Percentiles rank a stretch among this genome's conserved stretches.
Conservation (phyloP, 345 rosid species). For the Lepidium africanum region DNA sequence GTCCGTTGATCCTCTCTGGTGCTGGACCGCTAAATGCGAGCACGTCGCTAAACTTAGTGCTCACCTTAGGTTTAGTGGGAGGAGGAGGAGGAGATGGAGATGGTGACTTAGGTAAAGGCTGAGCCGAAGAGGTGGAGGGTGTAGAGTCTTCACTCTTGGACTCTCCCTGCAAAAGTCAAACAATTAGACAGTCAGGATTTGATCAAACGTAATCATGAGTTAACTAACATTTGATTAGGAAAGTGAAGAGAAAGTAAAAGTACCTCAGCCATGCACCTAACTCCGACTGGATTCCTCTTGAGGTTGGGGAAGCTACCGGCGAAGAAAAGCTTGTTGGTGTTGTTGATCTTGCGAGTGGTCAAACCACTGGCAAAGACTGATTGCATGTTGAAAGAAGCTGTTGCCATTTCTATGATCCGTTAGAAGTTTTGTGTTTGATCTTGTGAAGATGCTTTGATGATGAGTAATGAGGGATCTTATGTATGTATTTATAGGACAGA, state of each 20-base stretch:
- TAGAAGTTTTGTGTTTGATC: not conserved
- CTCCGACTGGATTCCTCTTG: constrained; percentile 22
- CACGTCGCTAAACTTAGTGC: constrained; percentile 46
- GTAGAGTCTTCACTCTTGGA: constrained; percentile 17
- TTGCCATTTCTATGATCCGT: constrained; percentile 28
- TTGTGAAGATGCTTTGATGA: constrained; percentile 5
- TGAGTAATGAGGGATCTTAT: not conserved
- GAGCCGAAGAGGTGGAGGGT: constrained; percentile 22
- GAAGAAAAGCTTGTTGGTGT: constrained; percentile 6
- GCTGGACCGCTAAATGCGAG: constrained; percentile 74
- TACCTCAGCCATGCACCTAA: constrained; percentile 47
- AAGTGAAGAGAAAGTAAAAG: not conserved
- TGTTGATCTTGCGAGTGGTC: constrained; percentile 14
- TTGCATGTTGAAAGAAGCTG: constrained; percentile 33
- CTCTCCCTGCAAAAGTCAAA: constrained; percentile 15
- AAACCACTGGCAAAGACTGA: constrained; percentile 31
- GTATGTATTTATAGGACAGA: constrained; percentile 20
- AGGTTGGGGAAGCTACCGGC: constrained; percentile 13
- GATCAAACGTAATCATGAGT: not conserved
- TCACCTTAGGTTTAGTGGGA: constrained; percentile 27
- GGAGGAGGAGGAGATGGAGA: constrained; percentile 21
- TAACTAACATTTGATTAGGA: not conserved
- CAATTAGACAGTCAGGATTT: not conserved
- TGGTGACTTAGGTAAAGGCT: constrained; percentile 17
- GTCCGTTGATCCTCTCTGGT: constrained; percentile 84